These are phyloP conservation scores for Penicillium sp. DNA, from an alignment of 2,329 filamentous ascomycete genomes.

Conservation along the genomic window DNA sequence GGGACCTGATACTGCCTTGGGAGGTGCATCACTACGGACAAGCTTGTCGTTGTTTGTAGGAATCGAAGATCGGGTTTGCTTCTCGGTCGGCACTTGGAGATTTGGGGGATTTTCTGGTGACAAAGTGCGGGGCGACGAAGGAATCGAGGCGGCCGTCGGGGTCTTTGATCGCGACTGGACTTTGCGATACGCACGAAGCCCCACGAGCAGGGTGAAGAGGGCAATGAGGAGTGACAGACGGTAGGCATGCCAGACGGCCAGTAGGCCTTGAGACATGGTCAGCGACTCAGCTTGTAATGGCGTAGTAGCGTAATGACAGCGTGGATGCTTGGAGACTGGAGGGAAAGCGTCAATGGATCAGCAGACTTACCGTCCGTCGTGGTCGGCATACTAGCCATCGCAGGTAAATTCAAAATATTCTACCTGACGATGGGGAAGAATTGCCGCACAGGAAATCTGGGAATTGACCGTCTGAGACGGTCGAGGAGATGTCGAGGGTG, in stretches of 20 bases:
- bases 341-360: neutral
- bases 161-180: conserved; percentile 31
- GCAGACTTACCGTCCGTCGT: conserved; percentile 3
- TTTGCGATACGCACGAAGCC: conserved; percentile 29
- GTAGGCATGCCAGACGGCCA: conserved; percentile 52
- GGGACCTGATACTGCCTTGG: conserved; percentile 23
- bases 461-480: neutral
- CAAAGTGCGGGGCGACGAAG: conserved; percentile 33
- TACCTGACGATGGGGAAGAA: neutral
- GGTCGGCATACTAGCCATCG: neutral
- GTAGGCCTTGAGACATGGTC: conserved; percentile 32
- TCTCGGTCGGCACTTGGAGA: conserved; percentile 4
- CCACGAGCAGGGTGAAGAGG: conserved; percentile 40
- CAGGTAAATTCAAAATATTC: neutral
- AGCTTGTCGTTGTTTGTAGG: conserved; percentile 18
- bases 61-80: neutral
- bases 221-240: conserved; percentile 49
- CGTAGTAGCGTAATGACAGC: neutral
- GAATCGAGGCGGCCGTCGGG: conserved; percentile 32
- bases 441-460: neutral
- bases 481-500: neutral
- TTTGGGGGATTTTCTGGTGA: conserved; percentile 29
- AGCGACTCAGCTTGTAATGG: neutral
- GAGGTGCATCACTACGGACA: neutral
- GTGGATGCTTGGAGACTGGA: neutral